A percentile compares a stretch with the other conserved stretches of the same genome.
Conservation (phyloP, 768 basidiomycete species). For the Boletus tomentosulus region DNA sequence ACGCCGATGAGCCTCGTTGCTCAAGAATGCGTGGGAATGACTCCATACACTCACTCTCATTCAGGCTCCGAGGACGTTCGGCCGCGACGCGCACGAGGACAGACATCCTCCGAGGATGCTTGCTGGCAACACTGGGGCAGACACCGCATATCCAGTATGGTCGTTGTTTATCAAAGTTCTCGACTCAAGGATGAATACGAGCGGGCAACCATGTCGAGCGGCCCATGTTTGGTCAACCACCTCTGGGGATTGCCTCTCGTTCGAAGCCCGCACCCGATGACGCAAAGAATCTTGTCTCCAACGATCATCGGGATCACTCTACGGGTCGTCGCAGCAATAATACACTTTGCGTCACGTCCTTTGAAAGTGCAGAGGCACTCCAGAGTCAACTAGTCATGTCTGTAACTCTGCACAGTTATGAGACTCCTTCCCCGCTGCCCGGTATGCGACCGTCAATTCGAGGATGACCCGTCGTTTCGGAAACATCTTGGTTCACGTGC, state of each 20-base stretch:
- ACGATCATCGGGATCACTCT: neutral
- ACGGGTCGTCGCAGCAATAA: neutral
- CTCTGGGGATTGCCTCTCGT: neutral
- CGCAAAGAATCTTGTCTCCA: neutral
- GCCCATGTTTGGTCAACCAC: too few relatives aligned
- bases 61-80: neutral
- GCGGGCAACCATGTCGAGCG: too few relatives aligned
- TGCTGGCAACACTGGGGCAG: slow-evolving; percentile 1
- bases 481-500: too few relatives aligned
- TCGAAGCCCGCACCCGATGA: too few relatives aligned
- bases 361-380: neutral
- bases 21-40: neutral
- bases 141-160: slow-evolving; percentile 3
- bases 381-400: too few relatives aligned
- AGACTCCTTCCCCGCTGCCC: too few relatives aligned
- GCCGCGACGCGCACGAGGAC: neutral
- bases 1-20: slow-evolving; percentile 9
- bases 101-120: neutral
- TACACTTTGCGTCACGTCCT: neutral
- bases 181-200: slow-evolving; percentile 5
- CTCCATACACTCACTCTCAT: neutral
- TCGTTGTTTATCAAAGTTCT: neutral
- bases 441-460: slow-evolving; percentile 12
- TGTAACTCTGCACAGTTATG: slow-evolving; percentile 8
- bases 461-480: slow-evolving; percentile 13